Evolutionary conservation across 2,329 filamentous ascomycete genomes (phyloP).

Genomic region (Penicillium nordicum): DNA sequence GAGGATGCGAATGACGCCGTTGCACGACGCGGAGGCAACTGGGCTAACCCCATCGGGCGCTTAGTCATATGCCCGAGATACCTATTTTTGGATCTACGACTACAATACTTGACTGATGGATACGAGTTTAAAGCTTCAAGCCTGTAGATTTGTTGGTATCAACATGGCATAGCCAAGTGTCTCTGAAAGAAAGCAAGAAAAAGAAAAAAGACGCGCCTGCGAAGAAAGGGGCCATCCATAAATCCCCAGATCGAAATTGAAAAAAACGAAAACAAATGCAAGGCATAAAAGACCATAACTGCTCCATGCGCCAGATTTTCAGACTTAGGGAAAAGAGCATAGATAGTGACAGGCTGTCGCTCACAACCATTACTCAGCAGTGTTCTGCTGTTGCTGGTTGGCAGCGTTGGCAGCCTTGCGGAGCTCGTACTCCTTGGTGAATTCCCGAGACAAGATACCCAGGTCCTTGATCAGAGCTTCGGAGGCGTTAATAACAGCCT

Average conservation of each 20-base stretch:
- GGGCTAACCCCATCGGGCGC: slow-evolving; percentile 22
- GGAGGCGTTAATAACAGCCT: slow-evolving; percentile 77
- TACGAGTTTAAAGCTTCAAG: background rate
- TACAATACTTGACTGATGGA: background rate
- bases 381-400: slow-evolving; percentile 45
- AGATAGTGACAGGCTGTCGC: background rate
- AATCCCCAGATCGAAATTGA: slow-evolving; percentile 3
- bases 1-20: slow-evolving; percentile 31
- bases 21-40: slow-evolving; percentile 26
- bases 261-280: slow-evolving; percentile 7
- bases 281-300: slow-evolving; percentile 13
- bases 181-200: slow-evolving; percentile 1
- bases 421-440: slow-evolving; percentile 87
- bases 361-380: slow-evolving; percentile 19
- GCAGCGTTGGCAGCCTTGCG: slow-evolving; percentile 75
- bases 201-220: background rate
- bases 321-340: slow-evolving; percentile 7
- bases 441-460: slow-evolving; percentile 75
- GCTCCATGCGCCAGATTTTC: slow-evolving; percentile 22
- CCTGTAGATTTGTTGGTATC: background rate
- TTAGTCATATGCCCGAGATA: slow-evolving; percentile 18
- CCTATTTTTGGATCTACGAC: slow-evolving; percentile 5
- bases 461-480: slow-evolving; percentile 79
- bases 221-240: background rate
- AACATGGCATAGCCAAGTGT: slow-evolving; percentile 4